These are phyloP conservation scores for Linaria vulgaris DNA, from an alignment of 257 asterid species.

Conservation along the genomic window DNA sequence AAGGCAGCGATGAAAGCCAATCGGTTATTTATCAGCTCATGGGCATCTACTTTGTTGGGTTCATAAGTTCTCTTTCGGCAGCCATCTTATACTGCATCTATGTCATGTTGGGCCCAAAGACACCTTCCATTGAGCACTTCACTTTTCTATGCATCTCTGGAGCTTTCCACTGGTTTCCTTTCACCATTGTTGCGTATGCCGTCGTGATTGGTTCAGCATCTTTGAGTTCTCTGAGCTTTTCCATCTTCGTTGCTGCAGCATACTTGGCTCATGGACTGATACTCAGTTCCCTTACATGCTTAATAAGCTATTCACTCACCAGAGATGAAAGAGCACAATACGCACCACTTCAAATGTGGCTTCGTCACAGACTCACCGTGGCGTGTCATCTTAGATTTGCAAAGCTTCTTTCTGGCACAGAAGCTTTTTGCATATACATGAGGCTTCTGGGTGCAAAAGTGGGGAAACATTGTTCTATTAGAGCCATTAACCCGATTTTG, in stretches of 20 bases:
- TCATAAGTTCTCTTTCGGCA: conserved; percentile 58
- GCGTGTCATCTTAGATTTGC: conserved; percentile 76
- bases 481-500: conserved; percentile 73
- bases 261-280: conserved; percentile 64
- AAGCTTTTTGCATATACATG: conserved; percentile 72
- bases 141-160: conserved; percentile 59
- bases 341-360: conserved; percentile 43
- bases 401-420: conserved; percentile 86
- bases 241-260: conserved; percentile 46
- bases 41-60: conserved; percentile 64
- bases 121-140: conserved; percentile 48
- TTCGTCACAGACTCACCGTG: conserved; percentile 51
- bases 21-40: conserved; percentile 45
- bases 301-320: conserved; percentile 31
- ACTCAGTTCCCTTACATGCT: conserved; percentile 48
- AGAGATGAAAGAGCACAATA: conserved; percentile 32
- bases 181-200: conserved; percentile 54
- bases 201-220: conserved; percentile 32
- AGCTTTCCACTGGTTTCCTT: conserved; percentile 83
- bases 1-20: conserved; percentile 22
- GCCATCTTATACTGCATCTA: conserved; percentile 50
- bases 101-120: conserved; percentile 30
- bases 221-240: conserved; percentile 40
- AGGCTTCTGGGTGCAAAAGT: conserved; percentile 69
- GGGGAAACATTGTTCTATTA: conserved; percentile 71